Conservation (phyloP, 2,329 filamentous ascomycete species). For the Westerdykella aurantiaca region DNA sequence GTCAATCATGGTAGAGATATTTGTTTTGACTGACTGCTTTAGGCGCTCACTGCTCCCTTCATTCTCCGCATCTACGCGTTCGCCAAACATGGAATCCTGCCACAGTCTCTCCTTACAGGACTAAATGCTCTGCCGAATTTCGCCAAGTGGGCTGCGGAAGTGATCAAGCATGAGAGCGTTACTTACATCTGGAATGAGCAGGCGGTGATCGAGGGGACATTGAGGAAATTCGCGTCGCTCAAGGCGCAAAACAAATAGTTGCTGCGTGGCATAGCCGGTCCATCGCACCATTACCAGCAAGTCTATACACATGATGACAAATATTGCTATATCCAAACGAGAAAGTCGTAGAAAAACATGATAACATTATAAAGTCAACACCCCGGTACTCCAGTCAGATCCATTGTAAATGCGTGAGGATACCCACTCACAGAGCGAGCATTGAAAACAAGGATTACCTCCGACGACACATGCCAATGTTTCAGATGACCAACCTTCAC, state of each 20-base stretch:
- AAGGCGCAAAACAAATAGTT: constrained; percentile 19
- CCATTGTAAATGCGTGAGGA: too few relatives aligned
- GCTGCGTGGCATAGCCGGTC: background rate
- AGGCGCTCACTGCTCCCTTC: constrained; percentile 63
- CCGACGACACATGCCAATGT: too few relatives aligned
- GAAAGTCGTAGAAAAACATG: too few relatives aligned
- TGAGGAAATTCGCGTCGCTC: constrained; percentile 20
- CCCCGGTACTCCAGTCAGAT: too few relatives aligned
- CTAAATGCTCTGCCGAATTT: constrained; percentile 60
- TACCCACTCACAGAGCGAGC: too few relatives aligned
- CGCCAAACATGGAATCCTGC: constrained; percentile 51
- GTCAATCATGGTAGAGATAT: background rate
- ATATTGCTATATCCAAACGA: background rate
- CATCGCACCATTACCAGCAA: background rate
- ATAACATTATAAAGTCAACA: too few relatives aligned
- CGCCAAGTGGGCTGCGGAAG: constrained; percentile 59
- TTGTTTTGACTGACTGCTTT: constrained; percentile 4
- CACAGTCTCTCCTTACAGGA: constrained; percentile 42
- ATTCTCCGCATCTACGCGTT: constrained; percentile 55
- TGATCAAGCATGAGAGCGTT: constrained; percentile 60
- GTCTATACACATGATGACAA: background rate
- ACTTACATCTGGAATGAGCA: constrained; percentile 39
- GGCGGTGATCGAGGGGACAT: constrained; percentile 12
- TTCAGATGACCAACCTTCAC: too few relatives aligned
- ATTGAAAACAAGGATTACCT: too few relatives aligned